Conservation (phyloP, 441 rosid species). For the California macrophylla region DNA sequence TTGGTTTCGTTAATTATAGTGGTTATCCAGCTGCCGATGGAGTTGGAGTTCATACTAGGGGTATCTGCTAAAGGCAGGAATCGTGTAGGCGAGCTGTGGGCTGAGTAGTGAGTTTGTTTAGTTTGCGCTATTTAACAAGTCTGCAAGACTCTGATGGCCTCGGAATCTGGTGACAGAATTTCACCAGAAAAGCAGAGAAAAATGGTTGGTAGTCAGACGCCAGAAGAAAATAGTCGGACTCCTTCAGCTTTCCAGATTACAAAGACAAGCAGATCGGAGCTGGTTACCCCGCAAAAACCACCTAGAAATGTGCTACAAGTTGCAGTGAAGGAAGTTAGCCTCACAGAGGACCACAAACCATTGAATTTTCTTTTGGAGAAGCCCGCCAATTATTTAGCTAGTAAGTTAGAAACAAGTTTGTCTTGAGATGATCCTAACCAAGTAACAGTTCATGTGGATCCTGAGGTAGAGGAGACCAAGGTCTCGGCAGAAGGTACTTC, state of each 20-base stretch:
- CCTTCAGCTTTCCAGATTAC: slow-evolving; percentile 27
- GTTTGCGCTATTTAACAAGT: slow-evolving; percentile 14
- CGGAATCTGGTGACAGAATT: slow-evolving; percentile 31
- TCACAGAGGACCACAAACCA: slow-evolving; percentile 18
- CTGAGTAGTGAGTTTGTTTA: slow-evolving; percentile 24
- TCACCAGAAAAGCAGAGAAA: slow-evolving; percentile 32
- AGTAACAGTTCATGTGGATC: slow-evolving; percentile 15
- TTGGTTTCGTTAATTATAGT: slow-evolving; percentile 16
- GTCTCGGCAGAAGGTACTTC: slow-evolving; percentile 13
- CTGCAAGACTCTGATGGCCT: slow-evolving; percentile 40
- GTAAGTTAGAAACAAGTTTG: slow-evolving; percentile 35
- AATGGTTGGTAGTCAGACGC: slow-evolving; percentile 23
- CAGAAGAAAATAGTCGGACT: slow-evolving; percentile 24
- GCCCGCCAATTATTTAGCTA: slow-evolving; percentile 28
- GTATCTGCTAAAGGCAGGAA: slow-evolving; percentile 18
- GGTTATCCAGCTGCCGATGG: slow-evolving; percentile 9
- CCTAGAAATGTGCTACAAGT: slow-evolving; percentile 20
- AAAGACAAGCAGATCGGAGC: slow-evolving; percentile 29
- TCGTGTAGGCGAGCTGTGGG: slow-evolving; percentile 18
- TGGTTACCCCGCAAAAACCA: slow-evolving; percentile 19
- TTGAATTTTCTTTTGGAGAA: slow-evolving; percentile 24
- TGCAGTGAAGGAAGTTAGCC: slow-evolving; percentile 22
- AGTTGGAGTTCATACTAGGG: slow-evolving; percentile 19
- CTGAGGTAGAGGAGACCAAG: slow-evolving; percentile 19
- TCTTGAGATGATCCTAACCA: slow-evolving; percentile 35